A percentile compares a stretch with the other conserved stretches of the same genome.
Evolutionary conservation across 495 filamentous ascomycete genomes (phyloP).

Genomic region (Eremomyces bilateralis): DNA sequence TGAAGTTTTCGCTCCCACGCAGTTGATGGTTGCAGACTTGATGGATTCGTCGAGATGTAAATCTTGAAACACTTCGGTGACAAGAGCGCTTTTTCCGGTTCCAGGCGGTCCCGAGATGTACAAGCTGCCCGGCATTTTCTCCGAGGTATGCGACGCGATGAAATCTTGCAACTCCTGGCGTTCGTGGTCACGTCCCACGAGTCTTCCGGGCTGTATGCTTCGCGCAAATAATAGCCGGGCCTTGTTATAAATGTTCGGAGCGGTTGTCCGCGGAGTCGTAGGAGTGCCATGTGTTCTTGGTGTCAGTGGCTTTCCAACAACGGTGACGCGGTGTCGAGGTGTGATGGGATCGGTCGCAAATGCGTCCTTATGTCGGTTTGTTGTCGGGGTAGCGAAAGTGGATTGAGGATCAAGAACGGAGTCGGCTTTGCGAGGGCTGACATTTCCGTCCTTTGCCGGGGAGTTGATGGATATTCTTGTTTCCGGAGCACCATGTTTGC

Average conservation of each 20-base stretch:
- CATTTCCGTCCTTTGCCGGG: background rate
- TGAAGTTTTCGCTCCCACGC: slow-evolving; percentile 77
- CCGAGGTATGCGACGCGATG: slow-evolving; percentile 36
- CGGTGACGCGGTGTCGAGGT: slow-evolving; percentile 43
- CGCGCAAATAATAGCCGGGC: slow-evolving; percentile 76
- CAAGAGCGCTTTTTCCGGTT: slow-evolving; percentile 87
- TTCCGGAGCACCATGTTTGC: slow-evolving; percentile 15
- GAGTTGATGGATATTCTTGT: slow-evolving; percentile 9
- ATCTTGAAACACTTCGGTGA: slow-evolving; percentile 51
- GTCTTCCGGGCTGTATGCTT: slow-evolving; percentile 45
- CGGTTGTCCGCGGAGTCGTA: slow-evolving; percentile 33
- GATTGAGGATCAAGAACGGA: slow-evolving; percentile 14
- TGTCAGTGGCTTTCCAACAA: slow-evolving; percentile 30
- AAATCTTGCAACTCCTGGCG: slow-evolving; percentile 47
- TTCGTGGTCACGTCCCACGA: slow-evolving; percentile 72
- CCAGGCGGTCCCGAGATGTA: slow-evolving; percentile 93
- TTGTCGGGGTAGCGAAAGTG: slow-evolving; percentile 22
- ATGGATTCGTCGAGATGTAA: slow-evolving; percentile 24
- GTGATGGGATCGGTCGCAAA: slow-evolving; percentile 40
- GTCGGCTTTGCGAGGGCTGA: slow-evolving; percentile 13
- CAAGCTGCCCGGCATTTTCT: slow-evolving; percentile 53
- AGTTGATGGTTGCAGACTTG: slow-evolving; percentile 68
- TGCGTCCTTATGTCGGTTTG: slow-evolving; percentile 44
- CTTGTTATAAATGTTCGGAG: slow-evolving; percentile 57
- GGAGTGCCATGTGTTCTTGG: slow-evolving; percentile 36